Base-by-base conservation (phyloP, 257 asterid genomes). In the Salvia splendens region DNA sequence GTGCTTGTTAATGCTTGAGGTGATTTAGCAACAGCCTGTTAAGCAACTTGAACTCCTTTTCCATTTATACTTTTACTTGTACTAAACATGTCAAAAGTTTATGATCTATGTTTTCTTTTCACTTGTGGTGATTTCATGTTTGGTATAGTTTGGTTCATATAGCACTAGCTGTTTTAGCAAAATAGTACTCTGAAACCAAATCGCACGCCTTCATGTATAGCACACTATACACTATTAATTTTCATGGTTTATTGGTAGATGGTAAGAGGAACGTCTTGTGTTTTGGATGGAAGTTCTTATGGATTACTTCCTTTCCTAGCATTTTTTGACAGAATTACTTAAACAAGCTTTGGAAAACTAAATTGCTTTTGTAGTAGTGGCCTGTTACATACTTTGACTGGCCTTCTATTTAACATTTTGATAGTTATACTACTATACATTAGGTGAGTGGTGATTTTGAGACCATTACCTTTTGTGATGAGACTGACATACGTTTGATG, bases 1-100 rank as follows among this genome's bases (percentile, higher is more conserved):
- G 3, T 49, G 5, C 68, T 56, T 73, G 12, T 12, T 32, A 14
- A 4, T 49, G 8, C 65, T 56, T 73, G 12, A 70, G 20, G 48
- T 49, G 35, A 28, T 46, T 40, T 49, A 28, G 46, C 64, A 40
- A 16, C 10, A 40, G 9, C 24, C 33, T 64, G 33, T 15, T 20
- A 9, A 24, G 38, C 63, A 11, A 58, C 45, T 41, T 52, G 28
- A 52, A 32, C 20, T 54, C 47, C 12, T 28, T 15, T 41, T 57
- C 28, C 33, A 10, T 5, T 54, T 57, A 12, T 52, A 50, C 17
- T 63, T 45, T 16, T 51, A 10, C 52, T 69, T 55, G 67, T 54
- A 32, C 24, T 12, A 46, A 36, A 8, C 16, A 16, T 60, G 32
- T 7, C 33, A 14, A 30, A 9, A 32, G 35, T 16, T 50, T 17